Percentiles rank a stretch among this genome's conserved stretches.
Conservation (phyloP, 163 green algal genomes). For the Smithsoniella earleae region DNA sequence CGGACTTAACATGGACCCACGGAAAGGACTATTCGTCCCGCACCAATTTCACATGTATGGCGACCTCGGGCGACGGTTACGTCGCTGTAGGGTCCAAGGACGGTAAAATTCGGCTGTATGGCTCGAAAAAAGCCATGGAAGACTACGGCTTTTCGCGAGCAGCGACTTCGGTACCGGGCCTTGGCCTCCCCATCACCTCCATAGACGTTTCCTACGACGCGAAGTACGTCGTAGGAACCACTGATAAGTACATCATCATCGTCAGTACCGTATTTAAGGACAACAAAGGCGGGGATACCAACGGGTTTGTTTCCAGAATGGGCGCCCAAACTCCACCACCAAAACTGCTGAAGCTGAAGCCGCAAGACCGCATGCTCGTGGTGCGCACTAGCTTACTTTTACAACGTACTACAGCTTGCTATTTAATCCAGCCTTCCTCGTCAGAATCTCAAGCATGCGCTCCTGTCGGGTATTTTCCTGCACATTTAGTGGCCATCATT, state of each 20-base stretch:
- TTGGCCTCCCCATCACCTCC: conserved; percentile 73
- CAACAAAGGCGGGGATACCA: conserved; percentile 52
- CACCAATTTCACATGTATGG: conserved; percentile 90
- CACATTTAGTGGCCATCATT: not conserved
- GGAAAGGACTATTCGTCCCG: conserved; percentile 82
- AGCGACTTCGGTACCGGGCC: conserved; percentile 70
- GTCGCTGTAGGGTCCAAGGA: conserved; percentile 80
- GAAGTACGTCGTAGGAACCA: conserved; percentile 87
- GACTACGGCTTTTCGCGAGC: conserved; percentile 36
- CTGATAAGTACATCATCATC: conserved; percentile 85
- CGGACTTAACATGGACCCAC: conserved; percentile 48
- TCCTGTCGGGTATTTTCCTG: conserved; percentile 36
- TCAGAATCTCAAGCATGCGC: conserved; percentile 29
- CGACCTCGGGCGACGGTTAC: conserved; percentile 79
- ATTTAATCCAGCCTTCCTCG: no score
- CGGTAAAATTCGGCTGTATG: conserved; percentile 82
- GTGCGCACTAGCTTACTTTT: conserved; percentile 22
- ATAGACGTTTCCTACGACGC: conserved; percentile 90
- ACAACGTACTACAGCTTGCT: no score
- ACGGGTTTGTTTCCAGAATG: conserved; percentile 70
- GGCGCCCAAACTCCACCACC: conserved; percentile 60
- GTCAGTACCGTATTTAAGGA: conserved; percentile 55
- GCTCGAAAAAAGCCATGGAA: conserved; percentile 28
- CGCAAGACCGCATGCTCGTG: conserved; percentile 55
- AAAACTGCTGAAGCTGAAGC: conserved; percentile 75